Evolutionary conservation across 2,329 filamentous ascomycete species (phyloP).

Genomic region (Orbilia blumenaviensis): DNA sequence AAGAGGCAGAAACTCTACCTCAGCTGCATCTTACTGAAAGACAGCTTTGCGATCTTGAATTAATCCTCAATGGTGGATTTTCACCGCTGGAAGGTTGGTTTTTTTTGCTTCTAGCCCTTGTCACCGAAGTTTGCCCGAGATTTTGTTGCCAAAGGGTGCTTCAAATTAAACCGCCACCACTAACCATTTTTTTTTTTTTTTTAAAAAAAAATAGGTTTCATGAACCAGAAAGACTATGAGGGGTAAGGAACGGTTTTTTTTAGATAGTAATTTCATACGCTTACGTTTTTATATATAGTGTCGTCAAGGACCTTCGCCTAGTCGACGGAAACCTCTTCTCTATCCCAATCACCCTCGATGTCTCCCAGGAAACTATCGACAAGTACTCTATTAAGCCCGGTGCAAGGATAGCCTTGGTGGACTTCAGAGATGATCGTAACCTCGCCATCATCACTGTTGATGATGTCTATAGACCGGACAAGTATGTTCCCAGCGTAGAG

Average conservation of each 20-base stretch:
- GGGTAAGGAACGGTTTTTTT: constrained; percentile 68
- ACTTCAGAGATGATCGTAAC: constrained; percentile 95
- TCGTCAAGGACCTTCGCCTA: constrained; percentile 87
- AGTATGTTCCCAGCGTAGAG: constrained; percentile 71
- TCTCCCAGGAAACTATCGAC: constrained; percentile 78
- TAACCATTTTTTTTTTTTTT: neutral
- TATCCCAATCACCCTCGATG: constrained; percentile 95
- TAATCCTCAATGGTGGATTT: constrained; percentile 97
- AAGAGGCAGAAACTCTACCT: constrained; percentile 85
- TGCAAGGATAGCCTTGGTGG: constrained; percentile 84
- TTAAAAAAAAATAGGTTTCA: constrained; percentile 75
- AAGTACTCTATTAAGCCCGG: constrained; percentile 79
- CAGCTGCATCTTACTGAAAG: constrained; percentile 87
- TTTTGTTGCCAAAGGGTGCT: neutral
- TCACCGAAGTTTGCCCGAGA: neutral
- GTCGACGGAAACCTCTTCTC: constrained; percentile 89
- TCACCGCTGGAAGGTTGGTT: constrained; percentile 90
- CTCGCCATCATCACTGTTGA: constrained; percentile 94
- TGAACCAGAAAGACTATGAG: constrained; percentile 97
- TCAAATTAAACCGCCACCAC: too few species aligned
- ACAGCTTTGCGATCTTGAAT: constrained; percentile 95
- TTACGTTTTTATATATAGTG: constrained; percentile 66
- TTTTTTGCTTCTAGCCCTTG: neutral
- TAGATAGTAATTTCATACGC: neutral
- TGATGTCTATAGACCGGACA: constrained; percentile 94